Percentiles rank a stretch among this genome's conserved stretches.
Conservation (phyloP, 257 asterid species). For the Nicotiana knightiana region DNA sequence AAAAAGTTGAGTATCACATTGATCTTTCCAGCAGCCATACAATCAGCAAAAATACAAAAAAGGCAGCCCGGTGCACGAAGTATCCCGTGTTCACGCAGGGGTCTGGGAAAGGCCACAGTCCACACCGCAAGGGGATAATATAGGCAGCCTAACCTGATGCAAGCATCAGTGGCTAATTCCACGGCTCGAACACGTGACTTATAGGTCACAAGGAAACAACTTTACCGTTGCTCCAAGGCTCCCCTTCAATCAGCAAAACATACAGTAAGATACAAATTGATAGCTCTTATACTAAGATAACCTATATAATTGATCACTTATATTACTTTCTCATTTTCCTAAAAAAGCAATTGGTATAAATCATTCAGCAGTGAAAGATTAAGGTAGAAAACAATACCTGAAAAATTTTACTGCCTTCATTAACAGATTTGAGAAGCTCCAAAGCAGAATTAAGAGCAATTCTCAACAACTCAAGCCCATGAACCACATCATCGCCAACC, state of each 20-base stretch:
- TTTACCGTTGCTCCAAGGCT: no score
- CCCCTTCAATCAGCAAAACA: background rate
- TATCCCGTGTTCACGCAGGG: no score
- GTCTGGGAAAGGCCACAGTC: no score
- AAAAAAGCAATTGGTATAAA: background rate
- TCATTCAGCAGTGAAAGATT: background rate
- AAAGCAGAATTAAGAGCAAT: conserved; percentile 60
- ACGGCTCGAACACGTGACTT: no score
- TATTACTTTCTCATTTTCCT: background rate
- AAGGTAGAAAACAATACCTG: conserved; percentile 43
- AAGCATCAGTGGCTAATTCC: no score
- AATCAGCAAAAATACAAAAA: background rate
- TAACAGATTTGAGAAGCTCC: conserved; percentile 66
- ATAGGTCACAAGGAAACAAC: no score
- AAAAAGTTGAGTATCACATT: background rate
- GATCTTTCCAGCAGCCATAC: background rate
- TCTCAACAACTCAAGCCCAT: conserved; percentile 52
- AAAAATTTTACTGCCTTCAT: conserved; percentile 72
- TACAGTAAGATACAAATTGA: background rate
- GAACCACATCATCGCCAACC: conserved; percentile 51
- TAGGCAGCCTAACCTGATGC: no score
- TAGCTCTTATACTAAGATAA: background rate
- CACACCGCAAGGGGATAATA: no score
- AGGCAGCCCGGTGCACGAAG: no score
- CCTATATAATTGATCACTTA: background rate